Percentiles rank a stretch among this genome's conserved stretches.
phyloP scores from a whole-genome alignment of 2,329 filamentous ascomycete genomes.

The Aspergillus costaricaensis region DNA sequence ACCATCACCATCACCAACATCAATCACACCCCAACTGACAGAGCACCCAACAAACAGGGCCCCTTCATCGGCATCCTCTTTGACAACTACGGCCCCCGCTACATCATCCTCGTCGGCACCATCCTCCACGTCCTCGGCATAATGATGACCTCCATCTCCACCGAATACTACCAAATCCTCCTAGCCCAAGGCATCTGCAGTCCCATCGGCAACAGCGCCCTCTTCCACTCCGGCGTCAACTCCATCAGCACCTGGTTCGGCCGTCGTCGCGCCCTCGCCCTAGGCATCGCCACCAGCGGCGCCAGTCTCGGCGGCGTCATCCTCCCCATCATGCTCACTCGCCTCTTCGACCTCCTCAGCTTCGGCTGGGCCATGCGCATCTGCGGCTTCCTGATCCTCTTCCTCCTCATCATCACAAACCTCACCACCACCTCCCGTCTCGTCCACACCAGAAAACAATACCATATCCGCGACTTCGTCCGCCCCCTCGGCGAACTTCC shows the following conservation, averaged over 20 bases:
- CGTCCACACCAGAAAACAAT: slow-evolving; percentile 12
- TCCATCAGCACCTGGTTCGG: slow-evolving; percentile 55
- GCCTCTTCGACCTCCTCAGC: slow-evolving; percentile 54
- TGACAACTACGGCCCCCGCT: slow-evolving; percentile 63
- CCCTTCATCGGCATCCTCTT: slow-evolving; percentile 27
- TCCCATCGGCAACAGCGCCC: slow-evolving; percentile 50
- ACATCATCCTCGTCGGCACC: slow-evolving; percentile 52
- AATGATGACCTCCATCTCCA: slow-evolving; percentile 58
- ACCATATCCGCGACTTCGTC: slow-evolving; percentile 12
- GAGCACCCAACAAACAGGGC: slow-evolving; percentile 3
- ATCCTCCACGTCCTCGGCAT: slow-evolving; percentile 59
- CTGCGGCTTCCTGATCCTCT: slow-evolving; percentile 61
- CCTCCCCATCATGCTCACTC: slow-evolving; percentile 61
- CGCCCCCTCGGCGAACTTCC: slow-evolving; percentile 14
- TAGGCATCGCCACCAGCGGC: slow-evolving; percentile 56
- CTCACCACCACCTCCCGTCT: slow-evolving; percentile 53
- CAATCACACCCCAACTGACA: not conserved
- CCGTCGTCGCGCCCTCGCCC: slow-evolving; percentile 53
- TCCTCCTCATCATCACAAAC: slow-evolving; percentile 52
- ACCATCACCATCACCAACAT: not conserved
- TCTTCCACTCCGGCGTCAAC: slow-evolving; percentile 49
- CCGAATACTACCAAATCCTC: slow-evolving; percentile 58
- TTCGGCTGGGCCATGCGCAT: slow-evolving; percentile 60
- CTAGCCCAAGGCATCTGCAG: slow-evolving; percentile 57
- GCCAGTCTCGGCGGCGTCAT: slow-evolving; percentile 60